Evolutionary conservation across 2,329 filamentous ascomycete genomes (phyloP).

Genomic region (Phoma sp.): DNA sequence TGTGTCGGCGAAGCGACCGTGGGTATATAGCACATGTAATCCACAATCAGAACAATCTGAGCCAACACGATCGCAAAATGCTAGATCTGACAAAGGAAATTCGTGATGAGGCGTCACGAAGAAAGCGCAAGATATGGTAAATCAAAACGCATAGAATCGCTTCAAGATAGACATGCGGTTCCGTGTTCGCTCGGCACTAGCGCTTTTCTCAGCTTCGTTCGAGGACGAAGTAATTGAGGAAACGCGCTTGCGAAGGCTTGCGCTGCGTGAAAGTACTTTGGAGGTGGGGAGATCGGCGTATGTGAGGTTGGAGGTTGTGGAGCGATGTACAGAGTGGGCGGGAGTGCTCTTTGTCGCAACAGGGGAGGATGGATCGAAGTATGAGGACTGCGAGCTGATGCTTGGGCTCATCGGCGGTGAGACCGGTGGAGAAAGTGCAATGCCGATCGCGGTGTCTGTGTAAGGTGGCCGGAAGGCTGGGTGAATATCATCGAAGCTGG

Average conservation of each 20-base stretch:
- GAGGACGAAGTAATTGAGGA: neutral
- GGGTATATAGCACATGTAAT: slow-evolving; percentile 30
- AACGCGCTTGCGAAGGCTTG: neutral
- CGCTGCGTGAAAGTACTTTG: neutral
- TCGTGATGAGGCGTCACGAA: neutral
- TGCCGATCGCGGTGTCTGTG: slow-evolving; percentile 14
- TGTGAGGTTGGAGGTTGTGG: neutral
- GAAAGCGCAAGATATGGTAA: neutral
- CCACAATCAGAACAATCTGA: neutral
- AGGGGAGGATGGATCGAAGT: neutral
- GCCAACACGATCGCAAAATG: neutral
- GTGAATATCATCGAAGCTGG: slow-evolving; percentile 4
- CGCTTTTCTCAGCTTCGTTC: slow-evolving; percentile 1
- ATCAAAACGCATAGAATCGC: slow-evolving; percentile 14
- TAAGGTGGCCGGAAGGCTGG: slow-evolving; percentile 11
- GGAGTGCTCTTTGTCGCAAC: neutral
- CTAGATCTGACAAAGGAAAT: slow-evolving; percentile 2
- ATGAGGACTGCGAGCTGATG: neutral
- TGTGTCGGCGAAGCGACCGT: slow-evolving; percentile 9
- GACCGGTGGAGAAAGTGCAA: slow-evolving; percentile 23
- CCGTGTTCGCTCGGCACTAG: slow-evolving; percentile 1
- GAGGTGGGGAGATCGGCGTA: slow-evolving; percentile 3
- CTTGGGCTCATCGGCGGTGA: slow-evolving; percentile 12
- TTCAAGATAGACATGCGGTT: slow-evolving; percentile 11
- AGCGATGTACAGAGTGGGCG: neutral